phyloP scores from a whole-genome alignment of 179 eudicot species.

The Sideroxylon spinosum region DNA sequence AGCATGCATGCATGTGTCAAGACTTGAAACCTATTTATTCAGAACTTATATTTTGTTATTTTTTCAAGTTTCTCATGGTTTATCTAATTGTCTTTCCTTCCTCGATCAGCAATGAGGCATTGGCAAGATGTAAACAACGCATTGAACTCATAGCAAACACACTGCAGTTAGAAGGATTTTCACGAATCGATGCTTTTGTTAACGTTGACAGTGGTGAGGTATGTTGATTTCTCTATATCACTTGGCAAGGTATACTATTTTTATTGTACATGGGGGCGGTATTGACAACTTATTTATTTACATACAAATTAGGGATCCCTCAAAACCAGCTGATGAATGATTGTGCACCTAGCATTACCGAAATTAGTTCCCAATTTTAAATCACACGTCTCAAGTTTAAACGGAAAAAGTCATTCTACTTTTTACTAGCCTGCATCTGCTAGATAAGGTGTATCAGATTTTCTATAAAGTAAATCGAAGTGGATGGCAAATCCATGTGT shows the following conservation, averaged over 20 bases:
- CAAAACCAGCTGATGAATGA: not conserved
- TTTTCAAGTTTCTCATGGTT: conserved; percentile 9
- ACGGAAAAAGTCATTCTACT: not conserved
- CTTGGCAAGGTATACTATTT: not conserved
- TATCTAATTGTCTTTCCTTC: not conserved
- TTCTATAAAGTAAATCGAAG: not conserved
- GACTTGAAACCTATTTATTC: not conserved
- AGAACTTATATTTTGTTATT: not conserved
- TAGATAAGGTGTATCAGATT: not conserved
- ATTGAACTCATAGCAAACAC: conserved; percentile 83
- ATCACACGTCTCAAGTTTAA: not conserved
- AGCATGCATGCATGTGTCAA: not conserved
- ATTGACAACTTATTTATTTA: not conserved
- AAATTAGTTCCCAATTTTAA: conserved; percentile 7
- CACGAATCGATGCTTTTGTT: conserved; percentile 89
- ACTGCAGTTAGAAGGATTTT: conserved; percentile 78
- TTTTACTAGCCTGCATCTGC: not conserved
- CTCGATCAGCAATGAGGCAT: conserved; percentile 47
- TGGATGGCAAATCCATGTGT: not conserved
- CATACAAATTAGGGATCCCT: not conserved
- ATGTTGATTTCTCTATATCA: conserved; percentile 20
- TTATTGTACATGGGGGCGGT: not conserved
- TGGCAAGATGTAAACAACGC: conserved; percentile 55
- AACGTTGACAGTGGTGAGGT: conserved; percentile 88
- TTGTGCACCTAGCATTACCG: not conserved